Conservation (phyloP, 2,329 filamentous ascomycete genomes). For the Zymoseptoria crescenta region DNA sequence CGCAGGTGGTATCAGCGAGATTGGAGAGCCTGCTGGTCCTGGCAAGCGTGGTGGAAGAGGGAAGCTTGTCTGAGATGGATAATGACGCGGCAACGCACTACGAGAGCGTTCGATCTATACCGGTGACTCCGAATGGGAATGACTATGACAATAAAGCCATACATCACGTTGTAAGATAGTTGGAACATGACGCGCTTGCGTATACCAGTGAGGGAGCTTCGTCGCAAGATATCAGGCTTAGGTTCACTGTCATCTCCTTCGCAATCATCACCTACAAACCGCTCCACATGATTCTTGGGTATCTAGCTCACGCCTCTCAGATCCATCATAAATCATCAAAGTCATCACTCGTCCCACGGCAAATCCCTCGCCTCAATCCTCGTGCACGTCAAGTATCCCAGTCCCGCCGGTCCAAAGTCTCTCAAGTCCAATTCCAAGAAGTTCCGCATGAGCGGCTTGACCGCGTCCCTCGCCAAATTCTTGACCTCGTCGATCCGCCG, state of each 20-base stretch:
- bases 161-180: not conserved
- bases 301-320: not conserved
- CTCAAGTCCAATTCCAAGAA: conserved; percentile 69
- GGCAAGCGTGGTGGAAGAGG: conserved; percentile 16
- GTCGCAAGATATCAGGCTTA: not conserved
- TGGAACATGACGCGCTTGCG: not conserved
- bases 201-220: not conserved
- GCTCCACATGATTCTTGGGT: not conserved
- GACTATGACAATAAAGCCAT: not conserved
- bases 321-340: not conserved
- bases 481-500: conserved; percentile 84
- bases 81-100: not conserved
- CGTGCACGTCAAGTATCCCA: conserved; percentile 60
- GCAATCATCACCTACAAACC: not conserved
- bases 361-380: conserved; percentile 55
- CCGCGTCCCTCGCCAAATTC: conserved; percentile 69
- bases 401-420: conserved; percentile 28
- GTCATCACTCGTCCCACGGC: conserved; percentile 47
- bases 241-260: not conserved
- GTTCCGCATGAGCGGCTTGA: conserved; percentile 78
- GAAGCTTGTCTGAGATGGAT: conserved; percentile 3
- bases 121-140: not conserved
- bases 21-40: conserved; percentile 13
- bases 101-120: not conserved
- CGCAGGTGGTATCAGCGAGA: conserved; percentile 20